These are phyloP conservation scores for Dactylellina sp. DNA, from an alignment of 2,329 filamentous ascomycete genomes.

Conservation along the genomic window DNA sequence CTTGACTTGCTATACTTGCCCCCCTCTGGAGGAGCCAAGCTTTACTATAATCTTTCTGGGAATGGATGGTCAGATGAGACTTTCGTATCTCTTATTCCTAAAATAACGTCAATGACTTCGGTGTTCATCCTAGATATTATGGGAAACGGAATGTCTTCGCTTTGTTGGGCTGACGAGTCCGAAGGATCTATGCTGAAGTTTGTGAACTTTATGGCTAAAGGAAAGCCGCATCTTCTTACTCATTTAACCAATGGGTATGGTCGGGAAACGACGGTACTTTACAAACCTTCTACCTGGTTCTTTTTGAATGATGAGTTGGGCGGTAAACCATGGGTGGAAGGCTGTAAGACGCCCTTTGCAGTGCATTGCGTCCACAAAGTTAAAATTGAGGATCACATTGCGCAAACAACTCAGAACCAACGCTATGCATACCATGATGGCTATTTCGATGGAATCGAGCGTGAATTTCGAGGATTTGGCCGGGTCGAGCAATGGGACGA, in stretches of 20 bases:
- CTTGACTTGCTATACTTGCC: constrained; percentile 32
- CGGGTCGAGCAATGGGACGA: constrained; percentile 52
- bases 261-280: constrained; percentile 10
- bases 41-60: constrained; percentile 27
- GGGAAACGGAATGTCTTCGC: constrained; percentile 45
- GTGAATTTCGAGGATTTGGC: constrained; percentile 57
- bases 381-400: constrained; percentile 6
- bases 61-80: constrained; percentile 12
- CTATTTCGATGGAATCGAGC: constrained; percentile 45
- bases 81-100: neutral
- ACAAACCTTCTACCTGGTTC: constrained; percentile 41
- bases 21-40: neutral
- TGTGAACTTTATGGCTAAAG: constrained; percentile 26
- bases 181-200: neutral
- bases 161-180: constrained; percentile 7
- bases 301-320: constrained; percentile 8
- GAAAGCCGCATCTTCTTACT: constrained; percentile 32
- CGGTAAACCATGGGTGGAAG: neutral
- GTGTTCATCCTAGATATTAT: constrained; percentile 46
- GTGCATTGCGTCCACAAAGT: constrained; percentile 19
- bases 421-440: constrained; percentile 56
- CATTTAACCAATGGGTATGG: constrained; percentile 29
- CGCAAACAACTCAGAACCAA: neutral
- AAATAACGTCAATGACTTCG: neutral
- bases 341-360: constrained; percentile 33